Conservation (phyloP, 495 filamentous ascomycete species). For the Thermothielavioides terrestris region DNA sequence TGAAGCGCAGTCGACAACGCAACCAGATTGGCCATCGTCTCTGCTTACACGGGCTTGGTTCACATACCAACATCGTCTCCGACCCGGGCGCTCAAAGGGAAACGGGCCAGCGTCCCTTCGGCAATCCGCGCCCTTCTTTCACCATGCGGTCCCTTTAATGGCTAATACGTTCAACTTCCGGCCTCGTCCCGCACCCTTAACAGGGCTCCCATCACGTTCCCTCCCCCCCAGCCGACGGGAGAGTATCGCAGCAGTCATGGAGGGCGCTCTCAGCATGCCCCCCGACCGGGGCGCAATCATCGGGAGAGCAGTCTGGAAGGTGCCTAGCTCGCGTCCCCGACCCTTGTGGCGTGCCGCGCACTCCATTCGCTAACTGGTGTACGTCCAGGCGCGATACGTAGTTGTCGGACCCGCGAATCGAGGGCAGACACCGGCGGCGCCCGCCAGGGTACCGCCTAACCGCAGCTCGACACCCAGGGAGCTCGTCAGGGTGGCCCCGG, state of each 20-base stretch:
- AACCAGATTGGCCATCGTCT: too few relatives aligned
- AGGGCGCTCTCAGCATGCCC: slow-evolving; percentile 46
- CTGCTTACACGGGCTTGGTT: too few relatives aligned
- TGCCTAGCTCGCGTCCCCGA: slow-evolving; percentile 13
- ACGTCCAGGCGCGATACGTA: slow-evolving; percentile 43
- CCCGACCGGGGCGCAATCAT: slow-evolving; percentile 50
- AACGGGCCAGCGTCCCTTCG: background rate
- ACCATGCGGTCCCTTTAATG: slow-evolving; percentile 17
- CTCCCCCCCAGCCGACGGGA: slow-evolving; percentile 9
- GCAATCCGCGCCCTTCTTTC: background rate
- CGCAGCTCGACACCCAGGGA: slow-evolving; percentile 22
- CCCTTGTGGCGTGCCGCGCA: background rate
- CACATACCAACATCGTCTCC: background rate
- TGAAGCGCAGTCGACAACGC: background rate
- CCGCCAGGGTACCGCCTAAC: slow-evolving; percentile 20
- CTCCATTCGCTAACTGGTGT: slow-evolving; percentile 4
- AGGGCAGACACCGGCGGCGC: slow-evolving; percentile 14
- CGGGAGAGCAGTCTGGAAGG: slow-evolving; percentile 50
- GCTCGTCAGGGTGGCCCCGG: slow-evolving; percentile 20
- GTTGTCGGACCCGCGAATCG: slow-evolving; percentile 30
- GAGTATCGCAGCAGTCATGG: slow-evolving; percentile 33
- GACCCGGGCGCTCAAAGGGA: slow-evolving; percentile 7
- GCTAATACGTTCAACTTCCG: slow-evolving; percentile 6
- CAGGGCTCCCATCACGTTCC: slow-evolving; percentile 1
- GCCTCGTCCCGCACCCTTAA: background rate